Conservation (phyloP, 495 filamentous ascomycete genomes). For the Neurospora africana region DNA sequence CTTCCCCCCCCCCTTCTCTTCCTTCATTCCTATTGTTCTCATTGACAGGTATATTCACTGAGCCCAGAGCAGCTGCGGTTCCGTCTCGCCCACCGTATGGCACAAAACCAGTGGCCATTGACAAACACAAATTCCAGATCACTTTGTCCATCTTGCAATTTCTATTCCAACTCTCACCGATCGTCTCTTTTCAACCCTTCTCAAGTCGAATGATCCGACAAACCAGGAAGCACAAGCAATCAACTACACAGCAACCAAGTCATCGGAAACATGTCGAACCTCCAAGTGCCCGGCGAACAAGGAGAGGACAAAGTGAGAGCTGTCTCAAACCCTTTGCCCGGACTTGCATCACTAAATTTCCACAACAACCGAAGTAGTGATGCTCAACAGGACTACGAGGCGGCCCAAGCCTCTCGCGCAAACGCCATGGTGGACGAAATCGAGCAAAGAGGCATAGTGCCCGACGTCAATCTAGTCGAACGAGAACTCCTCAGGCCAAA, state of each 20-base stretch:
- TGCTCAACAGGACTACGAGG: conserved; percentile 2
- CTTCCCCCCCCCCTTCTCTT: not conserved
- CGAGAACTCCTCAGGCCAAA: not conserved
- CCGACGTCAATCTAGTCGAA: conserved; percentile 6
- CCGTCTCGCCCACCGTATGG: not conserved
- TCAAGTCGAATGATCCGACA: not conserved
- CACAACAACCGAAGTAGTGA: not conserved
- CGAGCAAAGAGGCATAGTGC: conserved; percentile 13
- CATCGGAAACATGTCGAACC: not conserved
- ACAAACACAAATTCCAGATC: not conserved
- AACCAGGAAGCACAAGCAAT: not conserved
- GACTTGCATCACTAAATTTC: not conserved
- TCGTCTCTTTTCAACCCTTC: not conserved
- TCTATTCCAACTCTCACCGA: not conserved
- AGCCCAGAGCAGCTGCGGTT: not conserved
- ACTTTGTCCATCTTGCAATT: not conserved
- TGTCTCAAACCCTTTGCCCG: not conserved
- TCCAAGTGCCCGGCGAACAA: not conserved
- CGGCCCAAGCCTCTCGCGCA: conserved; percentile 6
- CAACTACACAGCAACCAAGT: not conserved
- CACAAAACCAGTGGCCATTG: not conserved
- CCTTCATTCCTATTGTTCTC: not conserved
- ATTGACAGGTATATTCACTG: not conserved
- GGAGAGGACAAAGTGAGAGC: not conserved
- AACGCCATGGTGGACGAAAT: conserved; percentile 14